These are phyloP conservation scores for Erysimum pusillum DNA, from an alignment of 441 rosid species.

Conservation along the genomic window DNA sequence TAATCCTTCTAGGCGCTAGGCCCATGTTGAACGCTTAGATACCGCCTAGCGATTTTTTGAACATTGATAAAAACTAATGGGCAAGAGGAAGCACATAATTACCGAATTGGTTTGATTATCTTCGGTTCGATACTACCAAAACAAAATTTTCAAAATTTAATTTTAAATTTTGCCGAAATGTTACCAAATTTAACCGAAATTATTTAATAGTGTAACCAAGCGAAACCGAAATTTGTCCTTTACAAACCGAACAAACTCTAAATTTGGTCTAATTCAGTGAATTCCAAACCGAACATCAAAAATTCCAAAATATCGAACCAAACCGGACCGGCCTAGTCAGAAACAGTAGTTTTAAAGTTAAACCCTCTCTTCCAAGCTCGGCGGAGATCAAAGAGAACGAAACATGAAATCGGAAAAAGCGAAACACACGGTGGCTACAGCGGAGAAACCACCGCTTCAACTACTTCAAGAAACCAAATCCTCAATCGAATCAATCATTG, in stretches of 20 bases:
- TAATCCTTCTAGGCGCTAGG: no score
- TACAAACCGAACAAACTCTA: background rate
- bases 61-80: no score
- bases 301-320: background rate
- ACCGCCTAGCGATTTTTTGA: no score
- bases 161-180: background rate
- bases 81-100: background rate
- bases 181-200: background rate
- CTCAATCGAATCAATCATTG: slow-evolving; percentile 70
- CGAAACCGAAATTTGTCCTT: background rate
- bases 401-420: slow-evolving; percentile 44
- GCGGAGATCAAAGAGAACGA: slow-evolving; percentile 43
- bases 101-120: background rate
- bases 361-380: background rate
- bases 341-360: no score
- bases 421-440: slow-evolving; percentile 43
- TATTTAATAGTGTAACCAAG: background rate
- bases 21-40: no score
- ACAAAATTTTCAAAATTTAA: background rate
- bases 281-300: background rate
- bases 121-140: background rate
- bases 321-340: background rate
- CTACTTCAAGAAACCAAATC: slow-evolving; percentile 71
- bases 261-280: background rate
- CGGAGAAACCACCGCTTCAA: slow-evolving; percentile 60